Evolutionary conservation across 2,329 filamentous ascomycete species (phyloP).

Genomic region (Paracoccidioides lutzii): DNA sequence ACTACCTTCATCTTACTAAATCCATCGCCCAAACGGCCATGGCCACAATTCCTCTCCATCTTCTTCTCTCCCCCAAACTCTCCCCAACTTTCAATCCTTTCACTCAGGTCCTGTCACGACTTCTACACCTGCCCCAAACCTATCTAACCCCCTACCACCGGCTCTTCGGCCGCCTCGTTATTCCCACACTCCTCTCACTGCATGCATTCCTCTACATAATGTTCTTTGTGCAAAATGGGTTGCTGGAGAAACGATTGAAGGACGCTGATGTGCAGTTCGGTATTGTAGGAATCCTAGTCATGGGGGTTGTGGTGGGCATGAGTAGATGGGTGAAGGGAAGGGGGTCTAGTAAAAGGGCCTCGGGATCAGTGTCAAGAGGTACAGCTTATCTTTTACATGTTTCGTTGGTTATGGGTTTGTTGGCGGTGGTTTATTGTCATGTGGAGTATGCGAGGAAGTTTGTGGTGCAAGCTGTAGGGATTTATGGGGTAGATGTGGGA

Average conservation of each 20-base stretch:
- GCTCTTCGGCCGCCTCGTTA: slow-evolving; percentile 42
- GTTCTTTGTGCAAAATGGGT: slow-evolving; percentile 41
- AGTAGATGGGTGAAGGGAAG: neutral
- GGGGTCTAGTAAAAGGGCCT: slow-evolving; percentile 9
- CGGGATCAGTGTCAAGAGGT: slow-evolving; percentile 22
- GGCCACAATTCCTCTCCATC: slow-evolving; percentile 48
- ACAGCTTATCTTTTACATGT: slow-evolving; percentile 47
- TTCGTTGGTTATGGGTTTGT: slow-evolving; percentile 36
- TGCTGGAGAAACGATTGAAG: slow-evolving; percentile 42
- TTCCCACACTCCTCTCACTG: slow-evolving; percentile 37
- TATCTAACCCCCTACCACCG: slow-evolving; percentile 45
- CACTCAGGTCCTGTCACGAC: slow-evolving; percentile 39
- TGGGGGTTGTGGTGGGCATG: slow-evolving; percentile 13
- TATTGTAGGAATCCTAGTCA: slow-evolving; percentile 28
- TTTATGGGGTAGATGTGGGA: slow-evolving; percentile 34
- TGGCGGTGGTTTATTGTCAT: slow-evolving; percentile 42
- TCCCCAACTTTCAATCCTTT: slow-evolving; percentile 39
- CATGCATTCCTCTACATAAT: slow-evolving; percentile 45
- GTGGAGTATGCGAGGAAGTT: slow-evolving; percentile 43
- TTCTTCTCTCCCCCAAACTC: slow-evolving; percentile 37
- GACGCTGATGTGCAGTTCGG: slow-evolving; percentile 48
- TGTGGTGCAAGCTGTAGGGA: slow-evolving; percentile 37
- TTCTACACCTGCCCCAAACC: slow-evolving; percentile 43
- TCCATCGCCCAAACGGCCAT: slow-evolving; percentile 46
- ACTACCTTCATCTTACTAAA: slow-evolving; percentile 53